Base-by-base conservation (phyloP, 257 asterid genomes). In the Dorcoceras hygrometricum region DNA sequence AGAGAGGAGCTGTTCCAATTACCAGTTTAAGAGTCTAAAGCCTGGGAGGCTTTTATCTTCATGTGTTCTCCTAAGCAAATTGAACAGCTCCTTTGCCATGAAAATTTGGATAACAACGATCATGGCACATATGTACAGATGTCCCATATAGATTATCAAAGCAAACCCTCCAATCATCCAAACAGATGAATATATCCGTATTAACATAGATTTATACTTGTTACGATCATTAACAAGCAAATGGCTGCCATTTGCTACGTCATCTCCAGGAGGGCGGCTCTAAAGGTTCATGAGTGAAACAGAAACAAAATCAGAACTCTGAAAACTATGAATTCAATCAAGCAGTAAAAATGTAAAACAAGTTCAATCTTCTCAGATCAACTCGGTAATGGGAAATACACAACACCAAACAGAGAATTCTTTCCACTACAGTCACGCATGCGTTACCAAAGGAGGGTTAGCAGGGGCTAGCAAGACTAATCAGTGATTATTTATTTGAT, bases 91-190 rank as follows among this genome's bases (percentile, higher is more conserved):
- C 77, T 77, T 89, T 32, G 91, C 96, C 99, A 94, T 94, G 78
- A 77, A 85, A 60, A 94, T 90, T 79, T 94, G 99, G 76, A 94
- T 82, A 36, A 90, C 91, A 4, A 90, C 95, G 32, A 94, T 78
- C 91, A 94, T 85, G 68, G 89, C 96, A 93, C 95, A 90, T 10
- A 94, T 94, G 75, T 90, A 94, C 63, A 94, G 91, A 86, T 94
- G 99, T 27, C 99, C 99, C 99, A 94, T 70, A 83, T 90, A 94
- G 29, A 90, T 84, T 59, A 82, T 75, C 53, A 86, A 81, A 62
- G 72, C 86, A 76, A 94, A 90, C 23, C 99, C 96, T 51, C 89
- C 96, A 75, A 94, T 89, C 99, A 94, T 94, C 99, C 98, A 94
- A 29, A 90, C 69, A 25, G 99, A 70, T 73, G 99, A 94, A 75